Conservation (phyloP, 2,329 filamentous ascomycete species). For the Pyrenochaeta sp. region DNA sequence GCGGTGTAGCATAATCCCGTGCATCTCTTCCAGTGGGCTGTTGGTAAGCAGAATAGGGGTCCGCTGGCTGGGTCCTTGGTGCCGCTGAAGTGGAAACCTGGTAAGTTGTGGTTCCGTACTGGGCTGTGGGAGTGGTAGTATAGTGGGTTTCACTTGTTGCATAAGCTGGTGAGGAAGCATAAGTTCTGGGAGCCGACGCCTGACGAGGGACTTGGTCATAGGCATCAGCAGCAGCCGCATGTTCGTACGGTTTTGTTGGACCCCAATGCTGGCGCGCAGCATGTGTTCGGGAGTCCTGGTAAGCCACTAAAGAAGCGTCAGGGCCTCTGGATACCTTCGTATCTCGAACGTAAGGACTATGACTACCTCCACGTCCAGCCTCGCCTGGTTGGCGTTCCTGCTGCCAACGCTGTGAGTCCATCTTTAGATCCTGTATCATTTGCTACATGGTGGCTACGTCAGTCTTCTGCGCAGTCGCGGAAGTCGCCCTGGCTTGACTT, state of each 20-base stretch:
- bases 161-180: constrained; percentile 24
- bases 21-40: constrained; percentile 27
- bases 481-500: constrained; percentile 25
- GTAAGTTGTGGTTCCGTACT: constrained; percentile 36
- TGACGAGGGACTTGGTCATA: constrained; percentile 22
- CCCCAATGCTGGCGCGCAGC: constrained; percentile 53
- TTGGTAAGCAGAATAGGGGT: constrained; percentile 39
- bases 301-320: constrained; percentile 54
- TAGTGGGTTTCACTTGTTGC: constrained; percentile 40
- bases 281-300: constrained; percentile 54
- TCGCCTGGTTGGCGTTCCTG: constrained; percentile 43
- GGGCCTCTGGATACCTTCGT: constrained; percentile 53
- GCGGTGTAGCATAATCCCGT: constrained; percentile 31
- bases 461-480: not conserved
- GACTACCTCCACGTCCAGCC: constrained; percentile 57
- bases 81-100: constrained; percentile 29
- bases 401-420: constrained; percentile 57
- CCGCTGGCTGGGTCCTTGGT: constrained; percentile 42
- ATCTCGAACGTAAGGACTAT: constrained; percentile 48
- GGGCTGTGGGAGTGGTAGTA: constrained; percentile 38
- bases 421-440: constrained; percentile 59
- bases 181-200: constrained; percentile 20
- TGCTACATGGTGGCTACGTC: constrained; percentile 38
- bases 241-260: constrained; percentile 40
- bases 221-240: constrained; percentile 26